Evolutionary conservation across 305 asterid genomes (phyloP).

Genomic region (Fraxinus velutina): DNA sequence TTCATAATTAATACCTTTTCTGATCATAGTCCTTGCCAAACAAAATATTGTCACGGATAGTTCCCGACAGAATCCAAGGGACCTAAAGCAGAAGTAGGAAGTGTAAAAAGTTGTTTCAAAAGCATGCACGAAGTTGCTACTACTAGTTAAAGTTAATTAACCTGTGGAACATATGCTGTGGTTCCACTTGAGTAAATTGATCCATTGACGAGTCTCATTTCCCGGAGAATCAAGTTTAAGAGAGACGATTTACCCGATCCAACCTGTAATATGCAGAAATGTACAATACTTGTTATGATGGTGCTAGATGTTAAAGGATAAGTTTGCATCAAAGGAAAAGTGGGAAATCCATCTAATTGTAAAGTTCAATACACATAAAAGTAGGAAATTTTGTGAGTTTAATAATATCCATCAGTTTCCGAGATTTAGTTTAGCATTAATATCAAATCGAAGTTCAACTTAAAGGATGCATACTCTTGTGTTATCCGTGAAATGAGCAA

Average conservation of each 20-base stretch:
- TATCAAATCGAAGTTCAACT: constrained; percentile 4
- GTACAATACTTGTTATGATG: neutral
- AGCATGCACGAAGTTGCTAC: constrained; percentile 17
- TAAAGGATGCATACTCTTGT: neutral
- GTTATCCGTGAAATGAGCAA: constrained; percentile 4
- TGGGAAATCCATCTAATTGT: neutral
- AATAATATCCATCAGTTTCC: neutral
- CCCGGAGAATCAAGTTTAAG: constrained; percentile 68
- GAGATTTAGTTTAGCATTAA: neutral
- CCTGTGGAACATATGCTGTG: constrained; percentile 91
- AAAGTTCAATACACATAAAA: neutral
- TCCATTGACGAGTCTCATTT: constrained; percentile 68
- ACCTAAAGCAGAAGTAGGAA: constrained; percentile 44
- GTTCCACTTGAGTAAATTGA: constrained; percentile 50
- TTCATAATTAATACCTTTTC: constrained; percentile 43
- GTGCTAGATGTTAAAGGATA: neutral
- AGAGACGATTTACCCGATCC: constrained; percentile 97
- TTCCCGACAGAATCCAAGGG: constrained; percentile 95
- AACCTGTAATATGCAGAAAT: constrained; percentile 48
- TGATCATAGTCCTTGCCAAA: constrained; percentile 69
- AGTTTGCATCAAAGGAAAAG: neutral
- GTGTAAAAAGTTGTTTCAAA: neutral
- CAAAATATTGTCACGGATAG: constrained; percentile 84
- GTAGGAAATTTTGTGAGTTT: neutral
- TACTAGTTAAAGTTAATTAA: constrained; percentile 27